Conservation (phyloP, 768 basidiomycete genomes). For the Phylloporus sp. region DNA sequence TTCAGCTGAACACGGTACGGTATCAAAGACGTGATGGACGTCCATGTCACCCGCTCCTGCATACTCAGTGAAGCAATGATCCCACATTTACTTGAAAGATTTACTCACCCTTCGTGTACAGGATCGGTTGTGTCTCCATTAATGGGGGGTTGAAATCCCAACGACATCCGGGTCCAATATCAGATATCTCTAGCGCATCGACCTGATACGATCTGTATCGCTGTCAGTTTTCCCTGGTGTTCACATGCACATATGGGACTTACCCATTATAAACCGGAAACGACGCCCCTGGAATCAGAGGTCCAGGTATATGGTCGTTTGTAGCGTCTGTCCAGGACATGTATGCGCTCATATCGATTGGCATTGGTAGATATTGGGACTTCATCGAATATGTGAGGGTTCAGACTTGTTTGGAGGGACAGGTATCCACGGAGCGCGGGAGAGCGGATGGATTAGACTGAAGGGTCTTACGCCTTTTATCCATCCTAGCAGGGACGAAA, state of each 20-base stretch:
- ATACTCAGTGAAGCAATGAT: not conserved
- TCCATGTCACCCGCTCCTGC: not conserved
- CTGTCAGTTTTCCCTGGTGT: not conserved
- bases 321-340: not conserved
- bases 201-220: not conserved
- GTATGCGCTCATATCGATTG: not conserved
- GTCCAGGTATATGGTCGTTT: not conserved
- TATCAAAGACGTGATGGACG: not conserved
- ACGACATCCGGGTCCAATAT: not conserved
- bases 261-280: not conserved
- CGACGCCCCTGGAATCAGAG: not conserved
- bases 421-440: not conserved
- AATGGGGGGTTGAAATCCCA: not conserved
- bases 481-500: not conserved
- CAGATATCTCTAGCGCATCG: not conserved
- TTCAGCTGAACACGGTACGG: not conserved
- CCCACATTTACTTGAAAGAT: not conserved
- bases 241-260: not conserved
- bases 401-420: not conserved
- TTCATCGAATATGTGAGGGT: not conserved
- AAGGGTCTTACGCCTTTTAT: not conserved
- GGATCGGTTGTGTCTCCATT: not conserved
- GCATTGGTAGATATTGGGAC: rapidly evolving
- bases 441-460: not conserved
- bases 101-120: slow-evolving; percentile 5